A percentile compares a stretch with the other conserved stretches of the same genome.
Conservation (phyloP, 1,139 yeast species). For the Suhomyces taliae region DNA sequence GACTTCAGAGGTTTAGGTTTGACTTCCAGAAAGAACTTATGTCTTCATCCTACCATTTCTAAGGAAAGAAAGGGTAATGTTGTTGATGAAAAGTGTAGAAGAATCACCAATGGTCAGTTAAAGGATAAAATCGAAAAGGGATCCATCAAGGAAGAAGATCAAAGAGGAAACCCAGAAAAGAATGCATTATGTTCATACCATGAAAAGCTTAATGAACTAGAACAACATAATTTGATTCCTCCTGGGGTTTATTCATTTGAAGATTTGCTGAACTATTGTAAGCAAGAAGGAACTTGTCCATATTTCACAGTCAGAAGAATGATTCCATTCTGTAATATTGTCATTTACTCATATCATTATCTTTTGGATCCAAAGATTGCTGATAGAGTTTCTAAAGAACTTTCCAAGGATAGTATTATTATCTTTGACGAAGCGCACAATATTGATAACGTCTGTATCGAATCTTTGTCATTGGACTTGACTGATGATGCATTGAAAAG, state of each 20-base stretch:
- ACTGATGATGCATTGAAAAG: slow-evolving; percentile 48
- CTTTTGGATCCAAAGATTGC: slow-evolving; percentile 95
- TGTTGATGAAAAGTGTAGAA: slow-evolving; percentile 94
- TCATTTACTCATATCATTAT: slow-evolving; percentile 95
- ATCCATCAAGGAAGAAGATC: slow-evolving; percentile 56
- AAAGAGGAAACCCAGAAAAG: slow-evolving; percentile 36
- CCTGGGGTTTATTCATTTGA: slow-evolving; percentile 95
- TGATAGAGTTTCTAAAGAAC: slow-evolving; percentile 87
- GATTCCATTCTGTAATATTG: slow-evolving; percentile 93
- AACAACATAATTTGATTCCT: slow-evolving; percentile 86
- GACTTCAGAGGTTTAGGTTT: slow-evolving; percentile 92
- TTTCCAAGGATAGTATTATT: slow-evolving; percentile 88
- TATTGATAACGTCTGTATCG: slow-evolving; percentile 97
- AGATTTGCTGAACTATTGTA: slow-evolving; percentile 73
- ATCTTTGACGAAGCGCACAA: slow-evolving; percentile 98
- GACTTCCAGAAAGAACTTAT: slow-evolving; percentile 89
- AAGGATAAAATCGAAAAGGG: slow-evolving; percentile 61
- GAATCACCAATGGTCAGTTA: slow-evolving; percentile 89
- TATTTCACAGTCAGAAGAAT: slow-evolving; percentile 96
- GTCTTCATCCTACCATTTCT: slow-evolving; percentile 85
- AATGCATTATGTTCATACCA: slow-evolving; percentile 72
- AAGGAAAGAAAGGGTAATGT: slow-evolving; percentile 89
- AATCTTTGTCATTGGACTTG: slow-evolving; percentile 81
- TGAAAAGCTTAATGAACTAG: slow-evolving; percentile 81
- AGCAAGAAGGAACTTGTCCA: slow-evolving; percentile 81